Evolutionary conservation across 164 flowering plant genomes (phyloP).

Genomic region (Stephania yunnanensis): DNA sequence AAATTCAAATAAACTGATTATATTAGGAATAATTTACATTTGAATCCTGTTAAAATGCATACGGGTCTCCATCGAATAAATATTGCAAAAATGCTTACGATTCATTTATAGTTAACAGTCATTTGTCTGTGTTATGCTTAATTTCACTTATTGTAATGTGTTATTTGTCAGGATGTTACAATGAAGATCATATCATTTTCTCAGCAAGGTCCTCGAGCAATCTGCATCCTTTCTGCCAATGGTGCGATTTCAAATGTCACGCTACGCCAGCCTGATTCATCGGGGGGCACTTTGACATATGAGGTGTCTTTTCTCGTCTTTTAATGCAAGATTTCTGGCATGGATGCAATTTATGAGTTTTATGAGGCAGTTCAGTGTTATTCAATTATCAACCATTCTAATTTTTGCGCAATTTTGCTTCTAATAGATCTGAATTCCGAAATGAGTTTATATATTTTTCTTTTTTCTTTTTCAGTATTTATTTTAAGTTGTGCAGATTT

Average conservation of each 20-base stretch:
- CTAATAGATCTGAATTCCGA: neutral
- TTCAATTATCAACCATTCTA: neutral
- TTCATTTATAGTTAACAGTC: neutral
- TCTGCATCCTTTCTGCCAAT: conserved; percentile 92
- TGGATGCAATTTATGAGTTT: neutral
- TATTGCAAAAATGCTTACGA: neutral
- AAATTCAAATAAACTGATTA: neutral
- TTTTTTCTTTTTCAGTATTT: neutral
- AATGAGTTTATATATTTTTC: neutral
- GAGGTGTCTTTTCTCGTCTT: conserved; percentile 55
- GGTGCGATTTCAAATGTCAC: conserved; percentile 98
- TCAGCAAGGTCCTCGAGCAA: conserved; percentile 97
- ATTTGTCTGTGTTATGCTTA: neutral
- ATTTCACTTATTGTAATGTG: neutral
- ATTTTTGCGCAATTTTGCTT: neutral
- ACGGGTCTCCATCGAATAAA: too few relatives aligned
- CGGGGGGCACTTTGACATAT: conserved; percentile 95
- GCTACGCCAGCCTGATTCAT: conserved; percentile 95
- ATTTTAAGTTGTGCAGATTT: too few relatives aligned
- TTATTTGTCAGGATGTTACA: conserved; percentile 66
- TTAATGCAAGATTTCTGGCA: neutral
- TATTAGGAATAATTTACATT: neutral
- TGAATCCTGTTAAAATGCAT: neutral
- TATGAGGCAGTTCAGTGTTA: neutral
- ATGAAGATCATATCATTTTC: conserved; percentile 97